These are phyloP conservation scores for Asterochloris sp. DNA, from an alignment of 139 green algal species.

Conservation along the genomic window DNA sequence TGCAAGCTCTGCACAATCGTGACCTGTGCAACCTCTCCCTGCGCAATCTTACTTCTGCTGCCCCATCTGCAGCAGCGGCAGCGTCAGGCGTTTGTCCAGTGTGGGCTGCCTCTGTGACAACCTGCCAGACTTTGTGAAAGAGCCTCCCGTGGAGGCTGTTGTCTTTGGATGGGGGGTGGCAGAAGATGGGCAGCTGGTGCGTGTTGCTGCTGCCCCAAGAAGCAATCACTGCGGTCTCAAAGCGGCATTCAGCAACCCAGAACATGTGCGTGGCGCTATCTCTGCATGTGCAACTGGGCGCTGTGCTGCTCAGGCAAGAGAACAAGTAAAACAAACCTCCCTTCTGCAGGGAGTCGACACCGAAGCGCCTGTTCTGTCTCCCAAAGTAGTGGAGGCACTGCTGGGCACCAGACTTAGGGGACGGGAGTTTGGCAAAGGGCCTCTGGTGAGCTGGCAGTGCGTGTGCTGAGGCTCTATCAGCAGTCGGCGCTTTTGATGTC, in stretches of 20 bases:
- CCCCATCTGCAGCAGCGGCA: no score
- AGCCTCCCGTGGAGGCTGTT: slow-evolving; percentile 78
- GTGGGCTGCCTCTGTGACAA: slow-evolving; percentile 25
- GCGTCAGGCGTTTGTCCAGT: not conserved
- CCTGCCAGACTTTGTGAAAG: slow-evolving; percentile 32
- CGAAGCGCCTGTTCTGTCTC: slow-evolving; percentile 30
- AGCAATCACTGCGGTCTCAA: not conserved
- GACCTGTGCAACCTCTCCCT: no score
- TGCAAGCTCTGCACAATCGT: no score
- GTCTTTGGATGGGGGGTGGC: slow-evolving; percentile 81
- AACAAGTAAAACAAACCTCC: no score
- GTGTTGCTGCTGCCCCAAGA: not conserved
- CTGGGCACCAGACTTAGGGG: slow-evolving; percentile 65
- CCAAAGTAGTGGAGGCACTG: slow-evolving; percentile 77
- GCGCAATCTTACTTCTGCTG: no score
- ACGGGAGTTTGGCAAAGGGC: slow-evolving; percentile 27
- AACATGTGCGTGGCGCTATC: not conserved
- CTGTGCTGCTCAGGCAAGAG: no score
- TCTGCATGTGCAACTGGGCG: not conserved
- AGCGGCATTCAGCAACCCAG: not conserved
- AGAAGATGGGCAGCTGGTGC: slow-evolving; percentile 82
- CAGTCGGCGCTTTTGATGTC: not conserved
- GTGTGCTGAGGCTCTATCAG: not conserved
- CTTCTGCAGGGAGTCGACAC: slow-evolving; percentile 36
- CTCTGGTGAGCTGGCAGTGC: slow-evolving; percentile 24